phyloP scores from a whole-genome alignment of 1,284 basidiomycete genomes.

The Fomes fomentarius region DNA sequence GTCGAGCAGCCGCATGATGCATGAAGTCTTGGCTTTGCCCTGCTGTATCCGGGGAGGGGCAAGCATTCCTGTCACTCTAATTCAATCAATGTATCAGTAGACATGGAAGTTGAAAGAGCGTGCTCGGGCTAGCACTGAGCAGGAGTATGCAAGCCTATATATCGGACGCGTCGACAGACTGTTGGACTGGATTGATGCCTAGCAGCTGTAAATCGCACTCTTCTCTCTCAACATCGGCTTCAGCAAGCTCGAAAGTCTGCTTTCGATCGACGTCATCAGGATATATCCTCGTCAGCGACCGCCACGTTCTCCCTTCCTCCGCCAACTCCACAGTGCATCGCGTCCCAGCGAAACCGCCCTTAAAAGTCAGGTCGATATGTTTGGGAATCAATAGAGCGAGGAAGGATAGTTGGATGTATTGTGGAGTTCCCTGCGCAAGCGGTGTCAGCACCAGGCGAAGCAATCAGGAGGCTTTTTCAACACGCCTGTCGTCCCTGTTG shows the following conservation, averaged over 20 bases:
- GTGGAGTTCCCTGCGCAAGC: slow-evolving; percentile 63
- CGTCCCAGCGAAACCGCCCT: slow-evolving; percentile 80
- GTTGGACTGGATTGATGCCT: background rate
- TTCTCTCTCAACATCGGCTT: slow-evolving; percentile 44
- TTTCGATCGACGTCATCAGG: slow-evolving; percentile 77
- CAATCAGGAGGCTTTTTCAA: background rate
- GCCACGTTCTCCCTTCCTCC: slow-evolving; percentile 45
- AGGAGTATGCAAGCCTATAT: too few relatives aligned
- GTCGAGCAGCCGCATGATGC: background rate
- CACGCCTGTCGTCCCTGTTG: slow-evolving; percentile 75
- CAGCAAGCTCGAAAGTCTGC: slow-evolving; percentile 61
- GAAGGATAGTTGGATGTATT: slow-evolving; percentile 71
- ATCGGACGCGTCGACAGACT: too few relatives aligned
- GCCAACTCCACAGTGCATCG: too few relatives aligned
- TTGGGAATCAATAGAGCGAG: slow-evolving; percentile 52
- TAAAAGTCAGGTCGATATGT: slow-evolving; percentile 69
- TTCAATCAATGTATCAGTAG: too few relatives aligned
- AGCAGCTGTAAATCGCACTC: slow-evolving; percentile 64
- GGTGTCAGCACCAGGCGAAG: background rate
- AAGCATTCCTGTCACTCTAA: too few relatives aligned
- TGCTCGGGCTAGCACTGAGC: too few relatives aligned
- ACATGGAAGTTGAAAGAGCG: too few relatives aligned
- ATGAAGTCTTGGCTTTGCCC: too few relatives aligned
- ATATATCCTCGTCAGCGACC: slow-evolving; percentile 54
- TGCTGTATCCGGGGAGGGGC: too few relatives aligned